Conservation (phyloP, 129 eudicot genomes). For the Oenanthe sinensis region DNA sequence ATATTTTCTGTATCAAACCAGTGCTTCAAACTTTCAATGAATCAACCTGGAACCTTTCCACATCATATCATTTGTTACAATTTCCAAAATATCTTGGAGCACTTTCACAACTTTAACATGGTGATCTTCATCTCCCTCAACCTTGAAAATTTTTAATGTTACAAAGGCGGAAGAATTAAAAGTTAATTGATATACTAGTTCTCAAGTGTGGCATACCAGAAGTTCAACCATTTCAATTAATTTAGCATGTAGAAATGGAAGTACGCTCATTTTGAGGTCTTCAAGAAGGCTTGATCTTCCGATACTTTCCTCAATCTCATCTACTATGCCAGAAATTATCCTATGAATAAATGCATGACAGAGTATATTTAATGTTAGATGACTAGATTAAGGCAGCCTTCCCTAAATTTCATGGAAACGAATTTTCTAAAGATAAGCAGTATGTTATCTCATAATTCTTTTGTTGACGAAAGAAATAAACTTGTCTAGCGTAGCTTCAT, state of each 20-base stretch:
- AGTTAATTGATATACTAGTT: not conserved
- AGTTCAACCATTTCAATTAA: conserved; percentile 66
- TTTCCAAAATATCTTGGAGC: conserved; percentile 81
- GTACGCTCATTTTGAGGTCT: conserved; percentile 50
- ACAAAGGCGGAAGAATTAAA: conserved; percentile 6
- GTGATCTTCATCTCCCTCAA: conserved; percentile 63
- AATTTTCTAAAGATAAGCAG: not conserved
- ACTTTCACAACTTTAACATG: conserved; percentile 60
- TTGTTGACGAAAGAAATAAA: not conserved
- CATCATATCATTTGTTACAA: conserved; percentile 75
- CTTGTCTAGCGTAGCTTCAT: not conserved
- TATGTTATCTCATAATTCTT: not conserved
- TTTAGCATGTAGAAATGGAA: conserved; percentile 54
- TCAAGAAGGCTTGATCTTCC: conserved; percentile 45
- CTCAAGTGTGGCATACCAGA: conserved; percentile 41
- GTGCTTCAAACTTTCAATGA: not conserved
- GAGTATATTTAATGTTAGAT: conserved; percentile 1
- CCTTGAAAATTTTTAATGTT: conserved; percentile 25
- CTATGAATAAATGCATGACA: conserved; percentile 26
- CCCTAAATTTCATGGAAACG: not conserved
- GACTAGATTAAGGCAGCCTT: not conserved
- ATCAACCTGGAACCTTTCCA: conserved; percentile 68
- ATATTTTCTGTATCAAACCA: conserved; percentile 1
- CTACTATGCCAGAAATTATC: conserved; percentile 47
- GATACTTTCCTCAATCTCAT: conserved; percentile 80